Conservation (phyloP, 2,329 filamentous ascomycete species). For the Emergomyces pasteurianus region DNA sequence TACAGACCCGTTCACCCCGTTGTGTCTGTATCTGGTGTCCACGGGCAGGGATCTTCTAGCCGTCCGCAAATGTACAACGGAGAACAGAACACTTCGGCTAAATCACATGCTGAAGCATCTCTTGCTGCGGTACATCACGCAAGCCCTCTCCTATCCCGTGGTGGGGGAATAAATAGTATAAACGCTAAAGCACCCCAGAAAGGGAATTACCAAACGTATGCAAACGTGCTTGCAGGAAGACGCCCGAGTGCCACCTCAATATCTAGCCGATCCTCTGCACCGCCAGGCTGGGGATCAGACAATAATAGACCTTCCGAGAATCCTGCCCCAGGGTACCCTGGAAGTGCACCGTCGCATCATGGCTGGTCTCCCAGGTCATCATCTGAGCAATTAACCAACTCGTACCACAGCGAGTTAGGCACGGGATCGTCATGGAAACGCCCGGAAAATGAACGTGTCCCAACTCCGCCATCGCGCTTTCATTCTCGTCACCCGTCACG, state of each 20-base stretch:
- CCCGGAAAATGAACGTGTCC: conserved; percentile 14
- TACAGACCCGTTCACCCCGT: conserved; percentile 14
- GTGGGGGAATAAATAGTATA: conserved; percentile 8
- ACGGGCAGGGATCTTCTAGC: conserved; percentile 23
- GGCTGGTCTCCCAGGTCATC: neutral
- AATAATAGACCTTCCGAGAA: neutral
- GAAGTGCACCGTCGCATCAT: neutral
- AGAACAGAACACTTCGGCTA: conserved; percentile 13
- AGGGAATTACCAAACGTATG: conserved; percentile 25
- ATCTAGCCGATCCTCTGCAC: neutral
- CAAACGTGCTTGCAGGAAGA: conserved; percentile 16
- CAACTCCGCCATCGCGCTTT: conserved; percentile 16
- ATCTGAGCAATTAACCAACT: conserved; percentile 17
- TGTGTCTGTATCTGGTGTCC: conserved; percentile 16
- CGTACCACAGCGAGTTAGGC: conserved; percentile 23
- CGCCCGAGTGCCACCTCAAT: neutral
- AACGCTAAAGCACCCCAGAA: conserved; percentile 8
- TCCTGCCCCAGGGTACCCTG: neutral
- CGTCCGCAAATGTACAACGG: conserved; percentile 12
- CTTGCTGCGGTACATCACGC: conserved; percentile 27
- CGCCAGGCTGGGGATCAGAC: neutral
- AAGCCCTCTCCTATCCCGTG: conserved; percentile 20
- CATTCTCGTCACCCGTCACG: conserved; percentile 15
- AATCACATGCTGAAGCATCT: conserved; percentile 28
- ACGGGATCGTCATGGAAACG: conserved; percentile 12